A percentile compares a stretch with the other conserved stretches of the same genome.
These are phyloP conservation scores for Pseudocercospora eumusae DNA, from an alignment of 2,329 filamentous ascomycete genomes.

Conservation along the genomic window DNA sequence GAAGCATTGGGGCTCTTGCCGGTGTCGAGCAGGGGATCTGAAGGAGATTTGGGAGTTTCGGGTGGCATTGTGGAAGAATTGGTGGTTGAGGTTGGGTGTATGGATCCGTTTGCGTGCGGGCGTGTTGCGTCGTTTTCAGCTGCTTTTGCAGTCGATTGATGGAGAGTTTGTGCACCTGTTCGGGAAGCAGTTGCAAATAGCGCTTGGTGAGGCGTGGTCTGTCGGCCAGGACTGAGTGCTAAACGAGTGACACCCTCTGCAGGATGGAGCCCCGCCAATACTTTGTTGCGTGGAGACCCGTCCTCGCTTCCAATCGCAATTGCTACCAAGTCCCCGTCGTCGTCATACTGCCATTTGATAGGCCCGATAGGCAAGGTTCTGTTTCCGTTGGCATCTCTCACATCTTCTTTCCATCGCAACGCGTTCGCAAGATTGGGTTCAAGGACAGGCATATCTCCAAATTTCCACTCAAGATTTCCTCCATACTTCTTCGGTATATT, in stretches of 20 bases:
- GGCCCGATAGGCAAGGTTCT: conserved; percentile 52
- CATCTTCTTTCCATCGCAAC: conserved; percentile 45
- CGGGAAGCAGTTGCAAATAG: conserved; percentile 20
- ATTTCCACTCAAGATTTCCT: conserved; percentile 79
- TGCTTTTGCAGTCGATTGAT: conserved; percentile 8
- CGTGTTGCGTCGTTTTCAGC: conserved; percentile 1
- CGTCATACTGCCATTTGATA: conserved; percentile 48
- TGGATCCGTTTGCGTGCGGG: conserved; percentile 11
- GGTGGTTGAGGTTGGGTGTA: conserved; percentile 7
- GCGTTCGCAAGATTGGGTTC: conserved; percentile 56
- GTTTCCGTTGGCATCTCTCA: conserved; percentile 33
- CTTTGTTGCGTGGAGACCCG: conserved; percentile 43
- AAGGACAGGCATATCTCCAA: conserved; percentile 72
- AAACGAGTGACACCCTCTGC: conserved; percentile 30
- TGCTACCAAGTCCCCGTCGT: conserved; percentile 47
- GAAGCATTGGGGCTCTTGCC: conserved; percentile 21
- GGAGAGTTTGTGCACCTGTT: conserved; percentile 11
- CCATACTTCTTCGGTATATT: conserved; percentile 91
- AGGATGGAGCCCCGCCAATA: conserved; percentile 45
- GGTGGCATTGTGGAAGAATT: conserved; percentile 9
- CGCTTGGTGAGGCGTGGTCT: conserved; percentile 21
- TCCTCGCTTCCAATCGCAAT: conserved; percentile 49
- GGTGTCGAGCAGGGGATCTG: conserved; percentile 19
- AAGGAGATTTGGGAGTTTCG: conserved; percentile 8
- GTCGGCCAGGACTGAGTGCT: conserved; percentile 34